phyloP scores from a whole-genome alignment of 73 alveolate genomes.

The Breviolum minutum region DNA sequence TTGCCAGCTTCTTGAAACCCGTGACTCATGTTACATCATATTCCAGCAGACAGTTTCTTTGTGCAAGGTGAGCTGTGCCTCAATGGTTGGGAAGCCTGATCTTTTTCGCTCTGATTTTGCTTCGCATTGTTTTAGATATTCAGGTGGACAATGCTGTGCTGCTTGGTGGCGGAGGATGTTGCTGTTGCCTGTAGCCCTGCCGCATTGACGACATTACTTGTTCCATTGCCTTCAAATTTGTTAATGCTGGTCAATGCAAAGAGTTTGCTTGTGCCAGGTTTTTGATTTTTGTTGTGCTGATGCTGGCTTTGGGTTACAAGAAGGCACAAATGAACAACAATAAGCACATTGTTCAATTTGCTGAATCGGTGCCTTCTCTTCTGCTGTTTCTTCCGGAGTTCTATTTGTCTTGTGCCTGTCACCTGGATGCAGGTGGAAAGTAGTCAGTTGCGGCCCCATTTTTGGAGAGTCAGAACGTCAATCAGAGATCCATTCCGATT shows the following conservation, averaged over 20 bases:
- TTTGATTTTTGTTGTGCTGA: background rate
- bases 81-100: background rate
- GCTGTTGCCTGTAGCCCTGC: conserved; percentile 58
- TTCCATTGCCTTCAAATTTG: background rate
- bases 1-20: too few relatives aligned
- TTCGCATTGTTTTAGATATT: background rate
- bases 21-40: too few relatives aligned
- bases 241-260: background rate
- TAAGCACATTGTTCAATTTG: too few relatives aligned
- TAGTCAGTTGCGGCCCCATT: conserved; percentile 6
- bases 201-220: background rate
- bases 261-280: conserved; percentile 5
- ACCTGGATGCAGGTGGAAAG: conserved; percentile 37
- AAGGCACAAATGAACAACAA: conserved; percentile 13
- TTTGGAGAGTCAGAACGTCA: background rate
- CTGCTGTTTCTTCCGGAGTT: background rate
- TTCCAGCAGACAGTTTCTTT: too few relatives aligned
- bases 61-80: too few relatives aligned
- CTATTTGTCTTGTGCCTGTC: background rate
- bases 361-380: background rate
- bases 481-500: background rate
- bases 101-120: background rate
- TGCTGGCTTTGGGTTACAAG: conserved; percentile 71
- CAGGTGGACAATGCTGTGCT: conserved; percentile 25
- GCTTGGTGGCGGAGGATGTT: conserved; percentile 81